phyloP scores from a whole-genome alignment of 805 yeast genomes.

The Lachancea sp. region DNA sequence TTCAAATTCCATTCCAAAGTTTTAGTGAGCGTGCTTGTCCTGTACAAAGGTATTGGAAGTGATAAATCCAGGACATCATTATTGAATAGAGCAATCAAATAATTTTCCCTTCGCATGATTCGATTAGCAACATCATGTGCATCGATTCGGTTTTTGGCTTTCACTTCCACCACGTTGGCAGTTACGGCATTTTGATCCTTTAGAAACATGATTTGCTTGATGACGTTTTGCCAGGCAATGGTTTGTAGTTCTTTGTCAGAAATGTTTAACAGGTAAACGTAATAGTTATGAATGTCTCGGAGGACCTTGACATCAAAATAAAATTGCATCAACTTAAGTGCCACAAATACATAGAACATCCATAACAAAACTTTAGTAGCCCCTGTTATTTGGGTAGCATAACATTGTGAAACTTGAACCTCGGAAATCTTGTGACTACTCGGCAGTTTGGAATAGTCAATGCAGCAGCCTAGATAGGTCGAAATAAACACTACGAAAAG shows the following conservation, averaged over 20 bases:
- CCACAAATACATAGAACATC: slow-evolving; percentile 50
- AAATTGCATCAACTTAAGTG: slow-evolving; percentile 47
- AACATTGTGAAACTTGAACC: slow-evolving; percentile 35
- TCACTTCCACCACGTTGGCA: slow-evolving; percentile 47
- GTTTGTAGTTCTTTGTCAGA: slow-evolving; percentile 83
- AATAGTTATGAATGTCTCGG: slow-evolving; percentile 71
- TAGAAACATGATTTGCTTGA: slow-evolving; percentile 63
- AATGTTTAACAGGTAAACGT: slow-evolving; percentile 61
- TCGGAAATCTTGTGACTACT: slow-evolving; percentile 31
- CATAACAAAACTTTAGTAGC: slow-evolving; percentile 55
- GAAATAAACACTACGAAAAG: slow-evolving; percentile 75
- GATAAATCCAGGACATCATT: slow-evolving; percentile 65
- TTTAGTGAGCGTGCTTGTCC: slow-evolving; percentile 53
- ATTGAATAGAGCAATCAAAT: slow-evolving; percentile 82
- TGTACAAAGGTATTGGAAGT: slow-evolving; percentile 45
- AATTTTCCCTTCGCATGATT: slow-evolving; percentile 92
- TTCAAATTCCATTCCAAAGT: slow-evolving; percentile 94
- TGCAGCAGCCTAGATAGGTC: slow-evolving; percentile 74
- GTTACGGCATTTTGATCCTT: slow-evolving; percentile 71
- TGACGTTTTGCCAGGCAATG: slow-evolving; percentile 85
- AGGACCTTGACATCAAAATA: slow-evolving; percentile 61
- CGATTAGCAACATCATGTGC: slow-evolving; percentile 95
- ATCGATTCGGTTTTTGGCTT: slow-evolving; percentile 67
- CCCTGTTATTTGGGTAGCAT: slow-evolving; percentile 39
- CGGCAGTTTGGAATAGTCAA: slow-evolving; percentile 52